phyloP scores from a whole-genome alignment of 441 rosid genomes.

The Populus hybrid region DNA sequence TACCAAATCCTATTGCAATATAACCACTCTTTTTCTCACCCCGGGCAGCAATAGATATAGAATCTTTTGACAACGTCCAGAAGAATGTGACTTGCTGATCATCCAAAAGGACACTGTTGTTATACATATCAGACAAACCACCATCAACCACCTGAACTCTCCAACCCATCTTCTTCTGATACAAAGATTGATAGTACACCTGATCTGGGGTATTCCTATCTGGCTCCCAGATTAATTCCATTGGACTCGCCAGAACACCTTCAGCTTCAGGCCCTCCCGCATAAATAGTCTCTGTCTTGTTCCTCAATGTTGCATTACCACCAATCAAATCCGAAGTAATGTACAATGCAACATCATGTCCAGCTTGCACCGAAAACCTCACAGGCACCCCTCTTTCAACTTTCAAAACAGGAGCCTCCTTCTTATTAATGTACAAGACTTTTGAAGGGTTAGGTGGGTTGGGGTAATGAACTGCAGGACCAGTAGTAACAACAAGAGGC shows the following conservation, averaged over 20 bases:
- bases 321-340: slow-evolving; percentile 85
- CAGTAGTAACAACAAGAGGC: slow-evolving; percentile 72
- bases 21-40: slow-evolving; percentile 97
- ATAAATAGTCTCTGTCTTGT: slow-evolving; percentile 65
- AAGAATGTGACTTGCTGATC: slow-evolving; percentile 97
- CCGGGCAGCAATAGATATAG: slow-evolving; percentile 85
- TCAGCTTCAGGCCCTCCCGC: slow-evolving; percentile 87
- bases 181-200: slow-evolving; percentile 82
- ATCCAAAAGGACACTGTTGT: slow-evolving; percentile 75
- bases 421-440: slow-evolving; percentile 86
- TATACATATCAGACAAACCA: slow-evolving; percentile 93
- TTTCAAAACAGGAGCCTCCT: slow-evolving; percentile 83
- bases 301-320: slow-evolving; percentile 83
- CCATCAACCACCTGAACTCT: slow-evolving; percentile 95
- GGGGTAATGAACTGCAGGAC: slow-evolving; percentile 67
- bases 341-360: slow-evolving; percentile 86
- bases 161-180: slow-evolving; percentile 97
- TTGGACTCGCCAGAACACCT: slow-evolving; percentile 75
- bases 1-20: slow-evolving; percentile 84
- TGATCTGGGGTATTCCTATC: slow-evolving; percentile 91
- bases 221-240: slow-evolving; percentile 77
- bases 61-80: slow-evolving; percentile 70
- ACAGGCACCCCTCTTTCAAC: slow-evolving; percentile 96
- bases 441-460: slow-evolving; percentile 82
- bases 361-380: slow-evolving; percentile 79